Evolutionary conservation across 83 land plant genomes (phyloP).

Genomic region (Picea mariana): DNA sequence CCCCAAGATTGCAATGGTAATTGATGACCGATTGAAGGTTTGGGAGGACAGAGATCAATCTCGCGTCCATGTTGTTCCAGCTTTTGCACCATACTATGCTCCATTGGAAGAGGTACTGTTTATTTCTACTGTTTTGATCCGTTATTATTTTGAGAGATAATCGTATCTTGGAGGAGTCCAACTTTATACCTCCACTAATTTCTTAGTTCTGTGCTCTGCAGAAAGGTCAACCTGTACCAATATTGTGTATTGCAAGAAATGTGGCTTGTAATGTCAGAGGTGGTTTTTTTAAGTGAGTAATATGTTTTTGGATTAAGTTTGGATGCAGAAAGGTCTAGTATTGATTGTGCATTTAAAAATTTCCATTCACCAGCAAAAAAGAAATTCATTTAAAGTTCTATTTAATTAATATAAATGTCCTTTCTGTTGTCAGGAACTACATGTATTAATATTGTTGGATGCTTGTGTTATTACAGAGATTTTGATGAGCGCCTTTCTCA

Average conservation of each 20-base stretch:
- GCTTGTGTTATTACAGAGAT: constrained; percentile 50
- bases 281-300: constrained; percentile 91
- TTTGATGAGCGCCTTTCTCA: constrained; percentile 83
- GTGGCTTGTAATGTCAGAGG: constrained; percentile 96
- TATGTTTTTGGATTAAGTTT: background rate
- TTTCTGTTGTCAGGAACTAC: background rate
- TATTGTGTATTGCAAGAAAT: constrained; percentile 90
- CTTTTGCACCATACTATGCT: constrained; percentile 96
- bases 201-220: constrained; percentile 23
- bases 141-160: background rate
- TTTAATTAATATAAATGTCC: background rate
- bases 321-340: too few relatives aligned
- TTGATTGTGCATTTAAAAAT: too few relatives aligned
- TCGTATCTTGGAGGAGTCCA: background rate
- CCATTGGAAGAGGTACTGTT: constrained; percentile 99
- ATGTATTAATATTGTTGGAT: background rate
- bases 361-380: background rate
- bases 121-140: background rate
- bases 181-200: background rate
- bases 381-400: background rate
- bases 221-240: constrained; percentile 70
- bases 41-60: constrained; percentile 99
- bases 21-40: constrained; percentile 94
- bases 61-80: constrained; percentile 96
- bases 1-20: constrained; percentile 93